Evolutionary conservation across 495 filamentous ascomycete species (phyloP).

Genomic region (Talaromyces trachyspermus): DNA sequence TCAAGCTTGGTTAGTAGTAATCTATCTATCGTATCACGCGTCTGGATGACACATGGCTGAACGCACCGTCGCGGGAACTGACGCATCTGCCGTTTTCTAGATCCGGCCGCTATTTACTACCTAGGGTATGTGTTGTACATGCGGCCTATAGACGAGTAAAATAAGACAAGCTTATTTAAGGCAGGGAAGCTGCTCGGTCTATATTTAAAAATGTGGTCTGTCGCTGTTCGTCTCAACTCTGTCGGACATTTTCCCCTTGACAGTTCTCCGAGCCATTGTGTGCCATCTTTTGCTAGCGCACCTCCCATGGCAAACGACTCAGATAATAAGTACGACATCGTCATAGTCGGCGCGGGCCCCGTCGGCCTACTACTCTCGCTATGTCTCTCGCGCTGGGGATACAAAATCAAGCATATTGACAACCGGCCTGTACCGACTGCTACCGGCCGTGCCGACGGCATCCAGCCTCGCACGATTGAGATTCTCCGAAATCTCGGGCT

Average conservation of each 20-base stretch:
- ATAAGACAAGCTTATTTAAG: too few species aligned
- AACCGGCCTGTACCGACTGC: conserved; percentile 55
- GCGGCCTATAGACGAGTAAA: too few species aligned
- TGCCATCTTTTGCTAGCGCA: neutral
- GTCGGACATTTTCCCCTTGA: too few species aligned
- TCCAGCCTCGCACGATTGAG: conserved; percentile 64
- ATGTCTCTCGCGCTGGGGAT: conserved; percentile 63
- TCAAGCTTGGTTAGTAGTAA: too few species aligned
- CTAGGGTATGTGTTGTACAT: neutral
- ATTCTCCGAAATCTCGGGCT: conserved; percentile 59
- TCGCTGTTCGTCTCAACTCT: too few species aligned
- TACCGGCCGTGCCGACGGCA: conserved; percentile 70
- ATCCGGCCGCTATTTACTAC: neutral
- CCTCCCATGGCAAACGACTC: conserved; percentile 27
- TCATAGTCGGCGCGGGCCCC: conserved; percentile 86
- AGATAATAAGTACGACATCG: conserved; percentile 56
- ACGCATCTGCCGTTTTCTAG: conserved; percentile 5
- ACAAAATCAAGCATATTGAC: conserved; percentile 62
- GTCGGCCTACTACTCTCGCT: conserved; percentile 81
- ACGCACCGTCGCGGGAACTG: too few species aligned
- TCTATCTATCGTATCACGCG: too few species aligned
- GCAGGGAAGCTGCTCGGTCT: too few species aligned
- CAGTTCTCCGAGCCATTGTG: neutral
- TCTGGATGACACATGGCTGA: too few species aligned
- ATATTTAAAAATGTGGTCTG: too few species aligned